A percentile compares a stretch with the other conserved stretches of the same genome.
Conservation (phyloP, 257 asterid genomes). For the Capsicum rhomboideum region DNA sequence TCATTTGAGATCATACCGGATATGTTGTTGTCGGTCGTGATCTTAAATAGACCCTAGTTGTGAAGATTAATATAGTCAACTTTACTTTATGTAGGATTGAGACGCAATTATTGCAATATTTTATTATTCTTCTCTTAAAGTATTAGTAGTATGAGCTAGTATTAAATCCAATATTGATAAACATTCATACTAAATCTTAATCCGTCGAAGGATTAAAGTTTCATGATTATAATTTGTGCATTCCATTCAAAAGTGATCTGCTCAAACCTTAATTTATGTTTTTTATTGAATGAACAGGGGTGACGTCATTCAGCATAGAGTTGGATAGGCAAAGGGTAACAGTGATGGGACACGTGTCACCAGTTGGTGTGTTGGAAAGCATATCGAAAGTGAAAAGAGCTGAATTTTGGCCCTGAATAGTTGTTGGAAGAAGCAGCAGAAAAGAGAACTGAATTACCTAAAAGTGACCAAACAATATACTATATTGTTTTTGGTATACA, state of each 20-base stretch:
- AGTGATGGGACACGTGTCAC: conserved; percentile 71
- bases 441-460: background rate
- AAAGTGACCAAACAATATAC: background rate
- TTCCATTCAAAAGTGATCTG: background rate
- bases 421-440: background rate
- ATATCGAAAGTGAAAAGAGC: conserved; percentile 72
- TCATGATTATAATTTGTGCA: background rate
- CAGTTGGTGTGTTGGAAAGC: conserved; percentile 58
- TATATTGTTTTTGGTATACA: background rate
- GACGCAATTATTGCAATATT: background rate
- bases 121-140: background rate
- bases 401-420: conserved; percentile 45
- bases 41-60: background rate
- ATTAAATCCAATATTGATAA: background rate
- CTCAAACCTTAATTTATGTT: background rate
- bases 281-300: conserved; percentile 31
- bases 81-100: background rate
- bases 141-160: background rate
- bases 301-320: conserved; percentile 74
- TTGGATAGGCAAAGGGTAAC: conserved; percentile 73
- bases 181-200: background rate
- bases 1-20: background rate
- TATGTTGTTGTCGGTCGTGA: background rate
- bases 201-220: background rate
- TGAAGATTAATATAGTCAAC: background rate